A percentile compares a stretch with the other conserved stretches of the same genome.
phyloP scores from a whole-genome alignment of 306 rosid species.

The Prunus davidiana region DNA sequence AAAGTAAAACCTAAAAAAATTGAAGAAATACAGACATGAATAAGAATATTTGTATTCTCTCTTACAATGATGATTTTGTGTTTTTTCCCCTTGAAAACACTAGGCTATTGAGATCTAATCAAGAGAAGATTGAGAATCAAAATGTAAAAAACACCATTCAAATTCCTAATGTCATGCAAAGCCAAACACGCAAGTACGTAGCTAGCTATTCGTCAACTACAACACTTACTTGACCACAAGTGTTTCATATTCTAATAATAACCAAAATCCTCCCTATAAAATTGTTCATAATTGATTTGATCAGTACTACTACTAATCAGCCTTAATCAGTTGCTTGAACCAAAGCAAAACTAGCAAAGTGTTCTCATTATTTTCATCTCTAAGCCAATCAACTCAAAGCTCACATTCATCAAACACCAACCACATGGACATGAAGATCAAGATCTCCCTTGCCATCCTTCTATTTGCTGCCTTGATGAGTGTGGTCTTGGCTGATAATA shows the following conservation, averaged over 20 bases:
- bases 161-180: conserved; percentile 16
- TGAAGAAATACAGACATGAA: too few relatives aligned
- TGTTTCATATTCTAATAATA: neutral
- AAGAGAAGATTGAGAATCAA: neutral
- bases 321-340: neutral
- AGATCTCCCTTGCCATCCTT: conserved; percentile 22
- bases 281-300: neutral
- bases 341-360: neutral
- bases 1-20: too few relatives aligned
- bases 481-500: neutral
- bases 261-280: neutral
- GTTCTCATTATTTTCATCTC: neutral
- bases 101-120: neutral
- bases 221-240: neutral
- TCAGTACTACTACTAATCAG: neutral
- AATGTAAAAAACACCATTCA: neutral
- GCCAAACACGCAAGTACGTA: neutral
- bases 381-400: neutral
- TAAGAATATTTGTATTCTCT: too few relatives aligned
- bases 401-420: neutral
- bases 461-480: conserved; percentile 4
- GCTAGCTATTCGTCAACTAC: neutral
- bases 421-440: conserved; percentile 20
- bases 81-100: too few relatives aligned
- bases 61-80: too few relatives aligned